These are phyloP conservation scores for Pelargonium australe DNA, from an alignment of 441 rosid species.

Conservation along the genomic window DNA sequence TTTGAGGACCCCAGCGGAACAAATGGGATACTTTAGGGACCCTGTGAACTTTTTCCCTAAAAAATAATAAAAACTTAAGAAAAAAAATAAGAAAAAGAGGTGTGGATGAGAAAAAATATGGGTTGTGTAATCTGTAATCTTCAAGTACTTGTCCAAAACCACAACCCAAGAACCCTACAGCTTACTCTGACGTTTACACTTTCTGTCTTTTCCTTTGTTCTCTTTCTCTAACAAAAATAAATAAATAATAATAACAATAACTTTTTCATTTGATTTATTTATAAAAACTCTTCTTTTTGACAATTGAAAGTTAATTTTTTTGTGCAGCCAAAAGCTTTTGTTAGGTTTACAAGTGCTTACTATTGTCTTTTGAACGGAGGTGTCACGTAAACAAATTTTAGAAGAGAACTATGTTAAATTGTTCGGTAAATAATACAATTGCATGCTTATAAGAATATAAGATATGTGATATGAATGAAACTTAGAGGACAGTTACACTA, in stretches of 20 bases:
- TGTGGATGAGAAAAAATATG: conserved; percentile 45
- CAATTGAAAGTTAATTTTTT: conserved; percentile 11
- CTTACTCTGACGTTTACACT: conserved; percentile 59
- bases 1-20: no score
- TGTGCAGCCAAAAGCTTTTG: neutral
- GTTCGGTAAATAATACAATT: no score
- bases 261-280: conserved; percentile 32
- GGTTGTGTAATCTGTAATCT: conserved; percentile 21
- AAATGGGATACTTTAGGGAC: no score
- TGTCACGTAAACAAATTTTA: no score
- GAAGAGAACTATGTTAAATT: no score
- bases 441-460: no score
- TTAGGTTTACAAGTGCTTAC: neutral
- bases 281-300: conserved; percentile 28
- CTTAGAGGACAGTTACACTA: no score
- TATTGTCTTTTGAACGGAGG: no score
- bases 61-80: conserved; percentile 15
- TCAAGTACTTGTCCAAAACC: conserved; percentile 26
- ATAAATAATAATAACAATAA: conserved; percentile 12
- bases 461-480: no score
- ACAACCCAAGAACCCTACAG: conserved; percentile 42
- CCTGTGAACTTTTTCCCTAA: no score
- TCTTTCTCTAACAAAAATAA: conserved; percentile 28
- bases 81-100: conserved; percentile 27
- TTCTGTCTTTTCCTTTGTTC: conserved; percentile 63